Conservation (phyloP, 495 filamentous ascomycete genomes). For the Podospora sp. region DNA sequence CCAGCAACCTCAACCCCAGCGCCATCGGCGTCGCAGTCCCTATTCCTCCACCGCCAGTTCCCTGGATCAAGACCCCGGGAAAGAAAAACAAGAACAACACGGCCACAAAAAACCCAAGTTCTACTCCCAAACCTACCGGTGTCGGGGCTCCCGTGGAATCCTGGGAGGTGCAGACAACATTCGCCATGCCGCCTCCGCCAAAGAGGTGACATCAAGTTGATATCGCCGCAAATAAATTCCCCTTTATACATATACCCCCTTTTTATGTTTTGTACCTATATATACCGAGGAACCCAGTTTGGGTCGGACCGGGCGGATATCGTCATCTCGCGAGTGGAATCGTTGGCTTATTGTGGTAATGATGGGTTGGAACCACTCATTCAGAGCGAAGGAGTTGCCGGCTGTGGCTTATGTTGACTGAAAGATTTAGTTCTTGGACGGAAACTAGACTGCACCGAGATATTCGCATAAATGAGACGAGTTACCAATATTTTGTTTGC, state of each 20-base stretch:
- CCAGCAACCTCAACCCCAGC: slow-evolving; percentile 20
- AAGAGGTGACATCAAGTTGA: slow-evolving; percentile 22
- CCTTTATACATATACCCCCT: not conserved
- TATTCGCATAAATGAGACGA: not conserved
- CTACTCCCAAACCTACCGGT: slow-evolving; percentile 1
- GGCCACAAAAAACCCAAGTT: slow-evolving; percentile 18
- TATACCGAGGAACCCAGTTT: not conserved
- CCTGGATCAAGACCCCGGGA: slow-evolving; percentile 17
- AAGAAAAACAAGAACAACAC: slow-evolving; percentile 26
- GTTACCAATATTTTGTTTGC: not conserved
- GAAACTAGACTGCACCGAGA: not conserved
- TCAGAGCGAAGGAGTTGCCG: not conserved
- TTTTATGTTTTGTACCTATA: not conserved
- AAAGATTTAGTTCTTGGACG: not conserved
- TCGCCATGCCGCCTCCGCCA: slow-evolving; percentile 26
- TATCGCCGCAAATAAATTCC: not conserved
- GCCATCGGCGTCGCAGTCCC: not conserved
- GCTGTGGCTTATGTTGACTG: not conserved
- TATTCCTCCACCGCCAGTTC: slow-evolving; percentile 18
- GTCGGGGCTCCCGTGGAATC: slow-evolving; percentile 33
- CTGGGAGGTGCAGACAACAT: slow-evolving; percentile 33
- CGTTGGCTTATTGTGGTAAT: not conserved
- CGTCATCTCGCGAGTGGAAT: not conserved
- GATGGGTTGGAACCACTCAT: not conserved
- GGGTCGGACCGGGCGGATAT: not conserved